Evolutionary conservation across 2,329 filamentous ascomycete species (phyloP), one percentile per base, ranked within the genome.

Genomic region (Paecilomyces variotii): DNA sequence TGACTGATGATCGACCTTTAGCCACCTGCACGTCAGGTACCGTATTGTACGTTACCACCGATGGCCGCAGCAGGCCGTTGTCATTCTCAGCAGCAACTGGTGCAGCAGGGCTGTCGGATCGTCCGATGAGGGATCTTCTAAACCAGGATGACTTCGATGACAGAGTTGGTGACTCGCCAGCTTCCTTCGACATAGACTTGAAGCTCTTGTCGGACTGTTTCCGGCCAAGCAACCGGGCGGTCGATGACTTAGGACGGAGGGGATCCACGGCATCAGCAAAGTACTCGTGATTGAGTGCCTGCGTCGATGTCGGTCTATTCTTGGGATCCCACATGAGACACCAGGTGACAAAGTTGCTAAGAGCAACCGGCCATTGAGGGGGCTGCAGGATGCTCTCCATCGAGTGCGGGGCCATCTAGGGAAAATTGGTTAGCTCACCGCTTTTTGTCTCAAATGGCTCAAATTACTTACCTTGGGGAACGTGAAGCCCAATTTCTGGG

Each of bases 291-390:
- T 89, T 89, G 64, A 99, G 78, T n/a, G 94, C 93, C 74, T 99
- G 92, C 0, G 88, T 87, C 1, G 93, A 97, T 3, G 92, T 97
- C 52, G 94, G 94, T 61, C 94, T 84, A 69, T 80, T 86, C 78
- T 92, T 95, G 10, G 94, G 94, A 74, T 99, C 94, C 94, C 94
- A 99, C 89, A 97, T 94, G 64, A 99, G 77, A 75, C 94, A 99
- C 91, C 91, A 97, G 14, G 94, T 99, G 60, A 99, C 94, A 70
- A 99, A 97, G 60, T 95, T 86, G 68, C 88, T 89, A 57, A 99
- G 82, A 24, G 91, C 88, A 1, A 87, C 78, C 4, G 94, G 94
- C 94, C 94, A 99, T 70, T 96, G 90, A 14, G 94, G 91, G 27
- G 89, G 74, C 70, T 91, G 91, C 6, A 99, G 81, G 64, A 97